Evolutionary conservation across 140 eudicot species (phyloP), one percentile per base, ranked within the genome.

Genomic region (Erigeron philadelphicus): DNA sequence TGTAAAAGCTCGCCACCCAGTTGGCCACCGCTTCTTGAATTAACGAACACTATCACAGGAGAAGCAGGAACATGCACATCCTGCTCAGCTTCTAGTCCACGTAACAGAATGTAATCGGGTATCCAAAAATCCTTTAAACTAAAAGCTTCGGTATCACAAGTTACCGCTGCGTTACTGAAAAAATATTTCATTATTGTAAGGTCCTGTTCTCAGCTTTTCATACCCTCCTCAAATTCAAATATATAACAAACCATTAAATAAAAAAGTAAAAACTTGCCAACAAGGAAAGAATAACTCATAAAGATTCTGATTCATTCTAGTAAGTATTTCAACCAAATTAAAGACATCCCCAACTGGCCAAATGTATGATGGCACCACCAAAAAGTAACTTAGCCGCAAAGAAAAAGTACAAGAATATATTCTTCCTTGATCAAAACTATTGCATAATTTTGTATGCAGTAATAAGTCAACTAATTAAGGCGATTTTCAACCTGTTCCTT

Each of bases 1-100:
- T 67, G 6, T 47, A 88, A 74, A 67, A 90, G 95, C 76, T 88
- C 85, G 67, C 90, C 95, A 35, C 97, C 97, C 9, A 90, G 71
- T 81, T 87, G 97, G 11, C 97, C 97, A 18, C 97, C 97, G 71
- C 97, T 90, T 86, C 67, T 85, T 16, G 96, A 81, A 74, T 90
- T 90, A 45, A 90, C 66, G 66, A 90, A 90, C 23, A 90, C 97
- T n/a, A 90, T 67, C 58, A 90, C 90, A 0, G 97, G 97, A 67
- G 88, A 90, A 3, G 75, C 72, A 50, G 97, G 95, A 64, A 79
- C 78, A 66, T 63, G 66, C 9, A 75, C 64, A 3, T 23, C 69
- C 23, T 72, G 54, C 42, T 64, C 72, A 10, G 12, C 64, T 58
- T 85, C 81, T 46, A 77, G 70, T 8, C 73, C 86, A 17, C 66